Percentiles rank a stretch among this genome's conserved stretches.
phyloP scores from a whole-genome alignment of 768 basidiomycete genomes.

The Lactarius indigo region DNA sequence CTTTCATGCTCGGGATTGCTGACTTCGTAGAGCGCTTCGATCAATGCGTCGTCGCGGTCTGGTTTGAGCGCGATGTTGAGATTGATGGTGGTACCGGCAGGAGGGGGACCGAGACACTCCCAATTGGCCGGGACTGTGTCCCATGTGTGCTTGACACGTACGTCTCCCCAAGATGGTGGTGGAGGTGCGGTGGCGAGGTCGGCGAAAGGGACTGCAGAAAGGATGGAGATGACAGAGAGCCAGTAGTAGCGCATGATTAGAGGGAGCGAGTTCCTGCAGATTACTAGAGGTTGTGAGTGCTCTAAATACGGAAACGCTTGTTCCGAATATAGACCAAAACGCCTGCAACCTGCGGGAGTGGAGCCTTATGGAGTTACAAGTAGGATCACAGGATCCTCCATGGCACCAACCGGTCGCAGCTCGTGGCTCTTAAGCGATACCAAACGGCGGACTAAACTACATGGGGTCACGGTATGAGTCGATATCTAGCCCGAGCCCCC shows the following conservation, averaged over 20 bases:
- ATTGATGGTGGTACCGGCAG: background rate
- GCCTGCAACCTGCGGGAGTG: too few relatives aligned
- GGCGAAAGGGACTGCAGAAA: background rate
- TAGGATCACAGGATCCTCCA: too few relatives aligned
- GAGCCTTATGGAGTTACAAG: too few relatives aligned
- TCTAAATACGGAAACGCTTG: background rate
- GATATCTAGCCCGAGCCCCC: too few relatives aligned
- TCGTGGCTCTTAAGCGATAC: too few relatives aligned
- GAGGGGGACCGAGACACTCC: background rate
- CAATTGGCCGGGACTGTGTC: background rate
- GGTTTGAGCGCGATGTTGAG: background rate
- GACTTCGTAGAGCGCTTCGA: background rate
- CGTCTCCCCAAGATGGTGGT: background rate
- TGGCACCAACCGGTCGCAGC: too few relatives aligned
- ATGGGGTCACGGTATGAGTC: too few relatives aligned
- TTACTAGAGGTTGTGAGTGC: background rate
- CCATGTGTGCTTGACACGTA: background rate
- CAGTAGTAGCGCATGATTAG: background rate
- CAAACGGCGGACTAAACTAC: too few relatives aligned
- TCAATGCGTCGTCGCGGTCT: background rate
- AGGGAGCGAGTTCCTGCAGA: background rate
- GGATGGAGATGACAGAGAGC: background rate
- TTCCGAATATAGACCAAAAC: too few relatives aligned
- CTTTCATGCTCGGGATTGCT: background rate
- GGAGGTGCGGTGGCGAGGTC: background rate